phyloP scores from a whole-genome alignment of 2,329 filamentous ascomycete genomes.

The Trichoderma sp. region DNA sequence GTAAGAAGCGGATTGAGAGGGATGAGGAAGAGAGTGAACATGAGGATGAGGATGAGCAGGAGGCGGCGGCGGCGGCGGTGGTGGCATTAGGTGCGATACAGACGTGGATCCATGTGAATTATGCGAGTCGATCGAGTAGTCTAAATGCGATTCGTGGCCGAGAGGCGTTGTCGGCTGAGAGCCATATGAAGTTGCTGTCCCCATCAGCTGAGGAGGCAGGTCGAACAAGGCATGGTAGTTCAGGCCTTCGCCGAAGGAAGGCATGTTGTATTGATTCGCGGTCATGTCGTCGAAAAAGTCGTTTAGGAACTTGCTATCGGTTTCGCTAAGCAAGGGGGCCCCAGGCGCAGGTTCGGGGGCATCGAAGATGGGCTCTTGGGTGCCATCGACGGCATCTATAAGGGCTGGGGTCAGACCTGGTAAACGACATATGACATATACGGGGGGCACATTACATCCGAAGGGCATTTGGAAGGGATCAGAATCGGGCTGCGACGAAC shows the following conservation, averaged over 20 bases:
- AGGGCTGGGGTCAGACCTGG: constrained; percentile 25
- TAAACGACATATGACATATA: background rate
- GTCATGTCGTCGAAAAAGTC: constrained; percentile 59
- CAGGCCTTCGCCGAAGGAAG: constrained; percentile 54
- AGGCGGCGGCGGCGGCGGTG: constrained; percentile 36
- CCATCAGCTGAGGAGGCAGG: constrained; percentile 66
- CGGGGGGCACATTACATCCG: constrained; percentile 60
- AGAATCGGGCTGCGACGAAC: constrained; percentile 56
- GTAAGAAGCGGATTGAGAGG: constrained; percentile 30
- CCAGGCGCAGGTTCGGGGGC: constrained; percentile 65
- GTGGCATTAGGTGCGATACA: constrained; percentile 41
- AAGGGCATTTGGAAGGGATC: constrained; percentile 59
- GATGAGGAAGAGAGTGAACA: constrained; percentile 24
- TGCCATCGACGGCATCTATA: constrained; percentile 49
- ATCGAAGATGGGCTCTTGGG: constrained; percentile 50
- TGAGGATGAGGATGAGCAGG: background rate
- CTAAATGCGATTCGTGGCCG: constrained; percentile 29
- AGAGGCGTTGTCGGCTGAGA: constrained; percentile 45
- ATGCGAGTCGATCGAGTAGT: constrained; percentile 27
- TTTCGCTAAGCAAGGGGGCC: constrained; percentile 65
- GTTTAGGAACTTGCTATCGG: constrained; percentile 59
- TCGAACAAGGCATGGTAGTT: constrained; percentile 57
- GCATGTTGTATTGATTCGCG: constrained; percentile 51
- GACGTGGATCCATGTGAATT: constrained; percentile 27
- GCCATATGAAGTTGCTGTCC: constrained; percentile 64